Evolutionary conservation across 306 rosid genomes (phyloP), one percentile per base, ranked within the genome.

Genomic region (Cicer judaicum): DNA sequence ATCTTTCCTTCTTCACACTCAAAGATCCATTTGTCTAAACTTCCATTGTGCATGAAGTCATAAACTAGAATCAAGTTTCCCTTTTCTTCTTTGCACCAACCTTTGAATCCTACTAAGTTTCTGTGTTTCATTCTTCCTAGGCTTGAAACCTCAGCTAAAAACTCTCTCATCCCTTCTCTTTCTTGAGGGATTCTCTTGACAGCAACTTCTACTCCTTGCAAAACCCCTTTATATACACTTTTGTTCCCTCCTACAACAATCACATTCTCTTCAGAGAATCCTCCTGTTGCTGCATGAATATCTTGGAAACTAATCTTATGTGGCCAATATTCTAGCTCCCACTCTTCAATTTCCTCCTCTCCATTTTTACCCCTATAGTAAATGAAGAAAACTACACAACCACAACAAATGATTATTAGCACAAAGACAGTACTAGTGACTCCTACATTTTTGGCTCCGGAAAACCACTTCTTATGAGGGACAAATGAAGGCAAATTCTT

Each of bases 251-350:
- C 91, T 11, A 69, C 16, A 12, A 72, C 87, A 59, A 87, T 42
- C 77, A 86, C 83, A 64, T 86, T 87, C 65, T 81, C 82, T 43
- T 87, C 90, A 36, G 82, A 74, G 73, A 91, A 89, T 1, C 90
- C 86, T 12, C 81, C 46, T 2, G 90, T 91, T 43, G 91, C 92
- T 2, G 75, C 77, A 34, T 42, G 46, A 63, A 87, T 87, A 78
- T 86, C 92, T 54, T 71, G 49, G 64, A 84, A 87, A 79, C 72
- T 14, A 72, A 91, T 81, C 73, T 88, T 75, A 61, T 91, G 89
- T 0, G 97, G 97, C 95, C 91, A 89, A 13, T 84, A 89, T 65
- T 87, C 87, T 64, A 68, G 43, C 72, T 91, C 94, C 94, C 91
- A 87, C 0, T 87, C 92, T 81, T 86, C 92, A 61, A 79, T 38